Evolutionary conservation across 768 basidiomycete species (phyloP).

Genomic region (Mycena chlorophos): DNA sequence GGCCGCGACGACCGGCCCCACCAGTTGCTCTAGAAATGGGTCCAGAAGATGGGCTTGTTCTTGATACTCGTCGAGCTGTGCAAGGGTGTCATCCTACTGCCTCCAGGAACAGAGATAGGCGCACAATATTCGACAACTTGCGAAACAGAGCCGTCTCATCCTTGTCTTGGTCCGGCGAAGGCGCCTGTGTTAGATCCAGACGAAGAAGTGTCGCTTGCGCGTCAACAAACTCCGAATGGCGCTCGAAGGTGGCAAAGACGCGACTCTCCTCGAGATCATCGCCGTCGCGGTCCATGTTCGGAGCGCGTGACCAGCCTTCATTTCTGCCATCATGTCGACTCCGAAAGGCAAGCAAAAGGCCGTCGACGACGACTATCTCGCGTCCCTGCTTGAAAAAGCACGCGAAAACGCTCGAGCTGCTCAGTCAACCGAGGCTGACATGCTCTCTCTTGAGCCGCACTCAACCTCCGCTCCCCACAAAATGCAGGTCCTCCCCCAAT

Average conservation of each 20-base stretch:
- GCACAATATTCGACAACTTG: conserved; percentile 52
- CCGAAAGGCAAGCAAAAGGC: conserved; percentile 51
- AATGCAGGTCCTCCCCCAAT: conserved; percentile 23
- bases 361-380: conserved; percentile 51
- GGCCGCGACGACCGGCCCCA: conserved; percentile 68
- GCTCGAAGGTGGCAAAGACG: conserved; percentile 59
- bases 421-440: conserved; percentile 22
- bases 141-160: conserved; percentile 43
- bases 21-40: conserved; percentile 78
- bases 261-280: conserved; percentile 40
- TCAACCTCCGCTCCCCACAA: conserved; percentile 54
- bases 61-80: conserved; percentile 84
- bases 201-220: conserved; percentile 53
- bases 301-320: neutral
- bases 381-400: conserved; percentile 64
- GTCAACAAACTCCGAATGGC: conserved; percentile 56
- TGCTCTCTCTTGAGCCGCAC: conserved; percentile 38
- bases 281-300: conserved; percentile 40
- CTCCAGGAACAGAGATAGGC: conserved; percentile 25
- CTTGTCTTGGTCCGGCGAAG: conserved; percentile 43
- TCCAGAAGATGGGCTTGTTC: conserved; percentile 93
- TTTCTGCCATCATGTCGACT: neutral
- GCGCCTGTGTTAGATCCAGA: conserved; percentile 44
- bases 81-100: conserved; percentile 1
- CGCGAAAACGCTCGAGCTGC: conserved; percentile 45